Evolutionary conservation across 2,329 filamentous ascomycete species (phyloP), one percentile per base, ranked within the genome.

Genomic region (Xylaria sp.): DNA sequence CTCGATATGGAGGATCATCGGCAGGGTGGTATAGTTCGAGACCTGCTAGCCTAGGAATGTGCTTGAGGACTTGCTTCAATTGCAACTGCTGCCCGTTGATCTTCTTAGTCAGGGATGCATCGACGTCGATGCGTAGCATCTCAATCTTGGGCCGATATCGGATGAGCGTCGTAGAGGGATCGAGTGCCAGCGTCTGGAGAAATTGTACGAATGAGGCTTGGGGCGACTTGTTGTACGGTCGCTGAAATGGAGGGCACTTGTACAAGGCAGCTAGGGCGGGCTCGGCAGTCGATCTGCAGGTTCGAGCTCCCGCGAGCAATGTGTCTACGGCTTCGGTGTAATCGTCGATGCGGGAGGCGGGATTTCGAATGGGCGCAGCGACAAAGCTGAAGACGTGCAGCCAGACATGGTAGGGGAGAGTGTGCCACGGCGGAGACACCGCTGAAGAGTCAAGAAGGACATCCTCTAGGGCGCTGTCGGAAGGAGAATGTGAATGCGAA

Each of bases 241-340:
- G 54, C 9, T 73, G 58, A 61, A 96, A 82, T 1, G 90, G 89
- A 9, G 92, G 92, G 5, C 84, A 88, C 56, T 86, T 84, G 78
- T 96, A 96, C 5, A 97, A 83, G 1, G 88, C 90, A 5, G 89
- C 89, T 60, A 96, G 80, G 1, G 92, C 92, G 5, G 93, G 91
- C 74, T 94, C 92, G 0, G 87, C 82, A 66, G 94, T 93, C 2
- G 84, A 79, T 60, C 84, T 87, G 73, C 91, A 94, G 18, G 89
- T 81, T 1, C 85, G 84, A 44, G 91, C 89, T 54, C 87, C 82
- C n/a, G 84, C 83, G 10, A 91, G 80, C 7, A 97, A 86, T 13
- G 83, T 84, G 1, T 77, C 56, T 5, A 81, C 80, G 23, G 83
- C 81, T 39, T 78, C 79, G 71, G 82, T 81, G 59, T 76, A 64